Evolutionary conservation across 2,329 filamentous ascomycete genomes (phyloP).

Genomic region (Furcasterigmium sp.): DNA sequence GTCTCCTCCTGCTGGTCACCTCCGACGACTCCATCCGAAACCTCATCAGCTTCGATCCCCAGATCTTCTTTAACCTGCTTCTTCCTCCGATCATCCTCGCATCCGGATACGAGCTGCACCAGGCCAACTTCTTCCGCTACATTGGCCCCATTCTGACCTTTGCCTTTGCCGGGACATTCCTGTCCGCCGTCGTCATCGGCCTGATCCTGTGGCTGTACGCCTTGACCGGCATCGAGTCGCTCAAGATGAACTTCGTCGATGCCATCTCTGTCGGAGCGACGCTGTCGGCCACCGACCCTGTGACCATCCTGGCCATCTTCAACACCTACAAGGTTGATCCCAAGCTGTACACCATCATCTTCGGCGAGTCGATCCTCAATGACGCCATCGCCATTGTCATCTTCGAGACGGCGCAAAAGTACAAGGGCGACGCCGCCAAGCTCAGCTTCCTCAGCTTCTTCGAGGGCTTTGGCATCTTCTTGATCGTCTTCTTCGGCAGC

Average conservation of each 20-base stretch:
- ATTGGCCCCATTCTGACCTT: conserved; percentile 97
- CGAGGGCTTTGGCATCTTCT: conserved; percentile 88
- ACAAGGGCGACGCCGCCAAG: conserved; percentile 66
- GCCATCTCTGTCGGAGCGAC: conserved; percentile 96
- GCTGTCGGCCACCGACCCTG: conserved; percentile 91
- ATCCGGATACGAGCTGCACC: conserved; percentile 94
- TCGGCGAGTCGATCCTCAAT: conserved; percentile 96
- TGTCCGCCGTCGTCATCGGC: conserved; percentile 92
- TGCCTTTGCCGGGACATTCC: conserved; percentile 93
- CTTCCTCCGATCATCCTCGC: conserved; percentile 98
- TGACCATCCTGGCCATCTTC: conserved; percentile 97
- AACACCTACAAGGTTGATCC: conserved; percentile 99
- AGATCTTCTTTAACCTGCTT: conserved; percentile 98
- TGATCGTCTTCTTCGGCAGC: conserved; percentile 93
- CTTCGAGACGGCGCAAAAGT: conserved; percentile 95
- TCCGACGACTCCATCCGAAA: conserved; percentile 80
- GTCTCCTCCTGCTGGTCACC: conserved; percentile 77
- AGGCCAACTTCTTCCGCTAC: conserved; percentile 98
- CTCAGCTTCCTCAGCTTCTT: conserved; percentile 79
- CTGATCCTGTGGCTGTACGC: conserved; percentile 87
- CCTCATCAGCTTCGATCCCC: conserved; percentile 94
- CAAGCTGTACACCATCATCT: conserved; percentile 97
- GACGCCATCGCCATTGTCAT: conserved; percentile 98
- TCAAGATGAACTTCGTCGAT: conserved; percentile 87
- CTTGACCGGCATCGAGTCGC: conserved; percentile 74